These are phyloP conservation scores for Fusarium avenaceum DNA, from an alignment of 2,329 filamentous ascomycete genomes.

Conservation along the genomic window DNA sequence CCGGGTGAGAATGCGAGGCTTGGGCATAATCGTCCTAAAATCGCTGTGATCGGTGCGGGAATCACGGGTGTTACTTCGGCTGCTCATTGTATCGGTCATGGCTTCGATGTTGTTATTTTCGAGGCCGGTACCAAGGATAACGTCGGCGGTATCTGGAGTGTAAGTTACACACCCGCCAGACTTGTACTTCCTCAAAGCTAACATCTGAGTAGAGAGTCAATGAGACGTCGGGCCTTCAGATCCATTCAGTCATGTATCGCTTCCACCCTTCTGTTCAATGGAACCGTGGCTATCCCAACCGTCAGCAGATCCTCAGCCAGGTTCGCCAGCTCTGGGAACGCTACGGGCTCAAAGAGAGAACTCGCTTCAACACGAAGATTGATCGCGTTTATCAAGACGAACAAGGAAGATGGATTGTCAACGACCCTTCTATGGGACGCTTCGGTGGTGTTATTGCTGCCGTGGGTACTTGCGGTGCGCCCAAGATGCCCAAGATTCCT, in stretches of 20 bases:
- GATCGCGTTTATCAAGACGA: conserved; percentile 77
- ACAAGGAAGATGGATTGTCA: conserved; percentile 81
- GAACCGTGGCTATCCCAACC: conserved; percentile 81
- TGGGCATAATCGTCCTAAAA: conserved; percentile 66
- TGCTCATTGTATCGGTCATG: conserved; percentile 86
- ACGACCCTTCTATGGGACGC: conserved; percentile 75
- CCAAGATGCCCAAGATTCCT: conserved; percentile 78
- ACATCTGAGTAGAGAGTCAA: conserved; percentile 73
- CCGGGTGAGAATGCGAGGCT: conserved; percentile 70
- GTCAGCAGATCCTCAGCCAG: conserved; percentile 80
- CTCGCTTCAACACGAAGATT: conserved; percentile 78
- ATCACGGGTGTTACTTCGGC: conserved; percentile 83
- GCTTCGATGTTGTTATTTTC: conserved; percentile 85
- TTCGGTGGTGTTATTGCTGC: conserved; percentile 86
- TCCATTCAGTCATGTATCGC: conserved; percentile 88
- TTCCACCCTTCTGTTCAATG: conserved; percentile 86
- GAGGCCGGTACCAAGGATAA: conserved; percentile 76
- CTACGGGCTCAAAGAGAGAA: conserved; percentile 78
- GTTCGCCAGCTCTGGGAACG: conserved; percentile 79
- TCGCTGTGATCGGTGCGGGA: conserved; percentile 78
- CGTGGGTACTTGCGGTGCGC: conserved; percentile 83
- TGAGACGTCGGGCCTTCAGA: conserved; percentile 84
- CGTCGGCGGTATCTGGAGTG: conserved; percentile 85
- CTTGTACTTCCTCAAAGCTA: not conserved
- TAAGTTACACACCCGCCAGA: conserved; percentile 54